phyloP scores from a whole-genome alignment of 2,329 filamentous ascomycete genomes.

The Shiraia sp. region DNA sequence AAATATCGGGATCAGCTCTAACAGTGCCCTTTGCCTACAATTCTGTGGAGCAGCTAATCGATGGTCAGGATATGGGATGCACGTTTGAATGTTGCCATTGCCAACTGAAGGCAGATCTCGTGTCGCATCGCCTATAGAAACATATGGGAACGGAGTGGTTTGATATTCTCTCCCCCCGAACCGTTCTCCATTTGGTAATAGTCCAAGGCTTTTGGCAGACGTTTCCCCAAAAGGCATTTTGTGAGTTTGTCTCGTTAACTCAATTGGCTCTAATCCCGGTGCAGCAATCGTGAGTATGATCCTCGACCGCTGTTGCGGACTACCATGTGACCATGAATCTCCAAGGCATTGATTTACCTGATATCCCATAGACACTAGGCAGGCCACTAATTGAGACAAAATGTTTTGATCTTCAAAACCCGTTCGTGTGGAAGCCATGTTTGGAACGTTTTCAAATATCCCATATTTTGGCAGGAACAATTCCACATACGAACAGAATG shows the following conservation, averaged over 20 bases:
- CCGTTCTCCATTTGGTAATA: conserved; percentile 41
- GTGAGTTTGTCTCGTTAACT: conserved; percentile 64
- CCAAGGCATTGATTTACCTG: conserved; percentile 70
- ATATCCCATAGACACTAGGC: conserved; percentile 76
- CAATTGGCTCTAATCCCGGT: conserved; percentile 63
- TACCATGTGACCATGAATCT: conserved; percentile 71
- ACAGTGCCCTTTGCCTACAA: conserved; percentile 47
- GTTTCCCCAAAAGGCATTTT: conserved; percentile 54
- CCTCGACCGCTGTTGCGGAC: conserved; percentile 66
- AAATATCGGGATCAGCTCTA: conserved; percentile 62
- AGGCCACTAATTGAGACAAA: conserved; percentile 73
- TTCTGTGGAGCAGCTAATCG: conserved; percentile 44
- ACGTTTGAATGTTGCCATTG: conserved; percentile 65
- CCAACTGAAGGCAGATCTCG: conserved; percentile 65
- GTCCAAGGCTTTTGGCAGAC: conserved; percentile 55
- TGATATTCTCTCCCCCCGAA: conserved; percentile 60
- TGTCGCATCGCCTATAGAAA: conserved; percentile 59
- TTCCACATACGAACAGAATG: conserved; percentile 75
- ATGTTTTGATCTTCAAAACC: conserved; percentile 62
- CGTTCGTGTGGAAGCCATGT: conserved; percentile 60
- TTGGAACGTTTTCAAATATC: conserved; percentile 75
- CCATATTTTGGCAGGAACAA: conserved; percentile 75
- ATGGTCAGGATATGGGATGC: conserved; percentile 71
- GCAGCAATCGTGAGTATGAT: conserved; percentile 74
- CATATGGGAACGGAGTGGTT: conserved; percentile 63